A percentile compares a stretch with the other conserved stretches of the same genome.
Evolutionary conservation across 1,284 basidiomycete species (phyloP).

Genomic region (Schizophyllum amplum): DNA sequence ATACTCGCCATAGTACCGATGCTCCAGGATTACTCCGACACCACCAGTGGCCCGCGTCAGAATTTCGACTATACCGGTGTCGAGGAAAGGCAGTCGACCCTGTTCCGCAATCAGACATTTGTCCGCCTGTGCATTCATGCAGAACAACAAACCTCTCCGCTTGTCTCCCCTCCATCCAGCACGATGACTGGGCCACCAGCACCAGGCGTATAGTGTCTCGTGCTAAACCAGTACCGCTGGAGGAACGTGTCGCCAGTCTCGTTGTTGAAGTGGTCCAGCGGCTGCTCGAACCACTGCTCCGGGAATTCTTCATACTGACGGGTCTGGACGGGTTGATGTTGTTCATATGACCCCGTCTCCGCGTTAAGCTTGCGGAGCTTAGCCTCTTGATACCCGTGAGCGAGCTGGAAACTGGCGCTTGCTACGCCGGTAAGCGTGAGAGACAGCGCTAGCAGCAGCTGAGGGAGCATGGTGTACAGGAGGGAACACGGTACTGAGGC

Average conservation of each 20-base stretch:
- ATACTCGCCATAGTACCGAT: slow-evolving; percentile 70
- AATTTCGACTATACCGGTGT: slow-evolving; percentile 82
- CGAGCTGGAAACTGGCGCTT: too few relatives aligned
- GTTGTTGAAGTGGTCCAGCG: slow-evolving; percentile 66
- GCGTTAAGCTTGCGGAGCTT: not conserved
- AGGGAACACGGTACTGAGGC: too few relatives aligned
- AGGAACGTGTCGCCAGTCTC: slow-evolving; percentile 45
- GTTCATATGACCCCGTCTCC: too few relatives aligned
- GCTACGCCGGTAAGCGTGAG: too few relatives aligned
- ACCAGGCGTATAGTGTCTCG: slow-evolving; percentile 68
- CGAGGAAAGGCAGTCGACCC: slow-evolving; percentile 41
- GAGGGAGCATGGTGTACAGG: too few relatives aligned
- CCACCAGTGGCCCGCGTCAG: slow-evolving; percentile 78
- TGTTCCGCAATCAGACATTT: slow-evolving; percentile 28
- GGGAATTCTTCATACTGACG: not conserved
- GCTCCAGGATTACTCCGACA: slow-evolving; percentile 81
- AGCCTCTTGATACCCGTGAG: not conserved
- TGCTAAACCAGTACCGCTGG: slow-evolving; percentile 85
- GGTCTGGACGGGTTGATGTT: not conserved
- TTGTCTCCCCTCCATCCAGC: slow-evolving; percentile 81
- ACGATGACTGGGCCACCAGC: slow-evolving; percentile 64
- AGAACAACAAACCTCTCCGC: slow-evolving; percentile 37
- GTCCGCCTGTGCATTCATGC: too few relatives aligned
- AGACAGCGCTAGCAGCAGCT: too few relatives aligned
- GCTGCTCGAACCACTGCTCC: slow-evolving; percentile 54